Base-by-base conservation (phyloP, 2,329 filamentous ascomycete species). In the Cryphonectria nitschkei region DNA sequence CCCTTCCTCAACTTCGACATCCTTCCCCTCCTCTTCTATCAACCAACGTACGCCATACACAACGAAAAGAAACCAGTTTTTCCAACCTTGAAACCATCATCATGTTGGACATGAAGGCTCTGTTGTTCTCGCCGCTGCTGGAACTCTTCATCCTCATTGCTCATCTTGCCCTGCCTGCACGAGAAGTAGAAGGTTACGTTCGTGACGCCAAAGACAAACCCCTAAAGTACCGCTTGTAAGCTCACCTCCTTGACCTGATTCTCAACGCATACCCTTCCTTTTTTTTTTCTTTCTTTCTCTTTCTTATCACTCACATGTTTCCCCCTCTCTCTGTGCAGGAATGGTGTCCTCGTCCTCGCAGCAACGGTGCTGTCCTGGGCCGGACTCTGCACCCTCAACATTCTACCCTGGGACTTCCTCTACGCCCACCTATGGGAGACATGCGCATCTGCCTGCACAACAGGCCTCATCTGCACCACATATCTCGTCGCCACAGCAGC, bases 171-270 rank as follows among this genome's bases (percentile, higher is more conserved):
- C 63, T 71, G 26, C 70, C 70, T 14, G 70, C 70, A 29, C 50
- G 22, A 2, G 46, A 62, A 32, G 52, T 67, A 5, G 70, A 71
- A 41, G 70, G 70, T 26, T 71, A 71, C 39, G 70, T 71, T 32
- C 70, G 43, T 16, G 70, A 71, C 29, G 3, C 56, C 67, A 71
- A 69, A 39, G 70, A 63, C 34, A 71, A 69, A 56, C 70, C 70
- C 1, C 37, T 71, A 3, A 65, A 65, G 11, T 71, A 71, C 63
- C 70, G 67, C 37, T 43, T 69, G 70, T 69, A 39, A 71, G 70
- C 58, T 41, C 1, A 4, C 22, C 34, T 34, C 34, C 19, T 19
- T 26, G 7, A 39, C 37, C 11, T 39, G 1, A 39, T 39, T 39
- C 9, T 11, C 9, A 13, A 11, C 37, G 9, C 37, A 9, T 39